phyloP scores from a whole-genome alignment of 768 basidiomycete genomes.

The Tylopilus sp. region DNA sequence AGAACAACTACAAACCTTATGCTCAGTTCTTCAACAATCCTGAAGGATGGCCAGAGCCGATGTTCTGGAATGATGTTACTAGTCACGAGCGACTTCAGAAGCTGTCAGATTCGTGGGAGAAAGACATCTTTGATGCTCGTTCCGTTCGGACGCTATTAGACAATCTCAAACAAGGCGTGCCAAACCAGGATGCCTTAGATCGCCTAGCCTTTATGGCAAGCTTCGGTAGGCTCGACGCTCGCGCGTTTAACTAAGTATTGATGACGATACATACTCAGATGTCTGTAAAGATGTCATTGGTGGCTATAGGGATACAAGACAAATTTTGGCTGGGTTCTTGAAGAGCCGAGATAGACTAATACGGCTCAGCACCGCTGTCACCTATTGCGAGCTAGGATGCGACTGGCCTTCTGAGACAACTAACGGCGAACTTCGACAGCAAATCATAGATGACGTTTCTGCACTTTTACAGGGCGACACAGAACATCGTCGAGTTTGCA shows the following conservation, averaged over 20 bases:
- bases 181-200: slow-evolving; percentile 23
- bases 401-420: slow-evolving; percentile 10
- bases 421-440: background rate
- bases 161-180: slow-evolving; percentile 14
- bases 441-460: slow-evolving; percentile 10
- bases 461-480: slow-evolving; percentile 9
- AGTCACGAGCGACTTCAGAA: slow-evolving; percentile 18
- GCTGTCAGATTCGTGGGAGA: slow-evolving; percentile 26
- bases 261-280: slow-evolving; percentile 9
- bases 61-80: slow-evolving; percentile 29
- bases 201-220: slow-evolving; percentile 29
- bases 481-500: slow-evolving; percentile 23
- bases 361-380: slow-evolving; percentile 24
- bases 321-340: slow-evolving; percentile 14
- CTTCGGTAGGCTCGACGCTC: slow-evolving; percentile 19
- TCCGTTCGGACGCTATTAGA: slow-evolving; percentile 17
- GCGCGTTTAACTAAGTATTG: background rate
- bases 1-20: slow-evolving; percentile 26
- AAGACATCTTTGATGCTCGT: slow-evolving; percentile 25
- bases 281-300: slow-evolving; percentile 11
- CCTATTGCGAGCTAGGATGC: slow-evolving; percentile 26
- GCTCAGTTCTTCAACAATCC: slow-evolving; percentile 22
- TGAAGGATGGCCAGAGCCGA: slow-evolving; percentile 25
- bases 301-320: background rate
- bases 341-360: slow-evolving; percentile 13